phyloP scores from a whole-genome alignment of 2,329 filamentous ascomycete genomes.

The Furcasterigmium sp. region DNA sequence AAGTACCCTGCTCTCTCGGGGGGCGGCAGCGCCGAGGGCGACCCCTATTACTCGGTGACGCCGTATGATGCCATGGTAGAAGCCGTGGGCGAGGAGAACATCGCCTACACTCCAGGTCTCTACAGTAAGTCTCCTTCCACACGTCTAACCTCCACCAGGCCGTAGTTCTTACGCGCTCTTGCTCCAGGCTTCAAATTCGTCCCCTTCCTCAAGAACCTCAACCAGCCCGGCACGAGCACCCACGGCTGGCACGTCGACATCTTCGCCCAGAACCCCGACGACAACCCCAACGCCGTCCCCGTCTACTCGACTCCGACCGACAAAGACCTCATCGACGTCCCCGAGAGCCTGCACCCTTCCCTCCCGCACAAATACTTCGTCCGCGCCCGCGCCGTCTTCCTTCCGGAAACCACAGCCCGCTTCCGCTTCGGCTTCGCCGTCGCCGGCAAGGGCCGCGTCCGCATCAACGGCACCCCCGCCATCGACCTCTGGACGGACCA shows the following conservation, averaged over 20 bases:
- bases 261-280: slow-evolving; percentile 9
- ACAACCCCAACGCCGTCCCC: neutral
- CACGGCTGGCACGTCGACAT: slow-evolving; percentile 11
- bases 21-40: slow-evolving; percentile 57
- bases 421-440: slow-evolving; percentile 11
- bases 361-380: slow-evolving; percentile 11
- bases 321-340: slow-evolving; percentile 10
- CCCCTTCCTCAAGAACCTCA: slow-evolving; percentile 6
- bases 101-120: slow-evolving; percentile 52
- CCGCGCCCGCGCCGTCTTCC: slow-evolving; percentile 7
- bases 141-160: slow-evolving; percentile 24
- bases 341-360: slow-evolving; percentile 8
- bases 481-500: slow-evolving; percentile 17
- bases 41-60: slow-evolving; percentile 62
- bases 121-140: slow-evolving; percentile 31
- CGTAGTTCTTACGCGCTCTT: neutral
- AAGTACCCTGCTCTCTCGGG: slow-evolving; percentile 30
- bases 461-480: slow-evolving; percentile 16
- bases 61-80: slow-evolving; percentile 64
- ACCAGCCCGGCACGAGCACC: neutral
- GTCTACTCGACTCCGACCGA: slow-evolving; percentile 5
- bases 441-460: slow-evolving; percentile 18
- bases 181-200: slow-evolving; percentile 10
- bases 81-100: slow-evolving; percentile 14
- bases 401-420: neutral